Base-by-base conservation (phyloP, 257 asterid genomes). In the Ehretia macrophylla region DNA sequence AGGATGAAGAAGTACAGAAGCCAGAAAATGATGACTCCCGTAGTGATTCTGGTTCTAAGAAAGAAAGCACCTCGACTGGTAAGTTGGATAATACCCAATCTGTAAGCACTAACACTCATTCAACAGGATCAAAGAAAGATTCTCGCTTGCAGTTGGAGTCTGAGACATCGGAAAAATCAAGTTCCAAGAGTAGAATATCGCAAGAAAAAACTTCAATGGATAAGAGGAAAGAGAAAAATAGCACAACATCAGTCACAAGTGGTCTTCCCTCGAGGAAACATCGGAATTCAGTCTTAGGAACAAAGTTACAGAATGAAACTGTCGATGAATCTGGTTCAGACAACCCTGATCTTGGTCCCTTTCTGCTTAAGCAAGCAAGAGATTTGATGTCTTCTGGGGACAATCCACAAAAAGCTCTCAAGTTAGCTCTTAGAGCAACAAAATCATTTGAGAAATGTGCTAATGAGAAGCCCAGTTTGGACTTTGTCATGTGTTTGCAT, bases 371-470 rank as follows among this genome's bases (percentile, higher is more conserved):
- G 82, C 96, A 87, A 76, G 96, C 98, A 9, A 68, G 94, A 64
- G 95, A 87, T 45, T 74, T 90, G 83, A 77, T 90, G 82, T 80
- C 96, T 40, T 76, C 91, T n/a, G 94, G 94, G 39, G 96, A 90
- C 70, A 87, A 85, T 69, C 79, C 86, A 5, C 74, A 83, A 20
- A 90, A 67, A 61, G 96, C 98, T 42, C 96, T 90, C 53, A 93
- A 80, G 17, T 73, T 87, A 51, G 87, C 98, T 46, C 49, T 52
- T 17, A 87, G 95, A 57, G 95, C 98, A 20, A 82, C 86, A 3
- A 90, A 87, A 65, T 81, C 96, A 12, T 90, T 90, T 17, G 98
- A 87, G 71, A 78, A 75, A 67, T 85, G 94, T 73, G 68, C 79
- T 32, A 79, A 80, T 22, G 98, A 89, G 66, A 82, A 82, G 65